Evolutionary conservation across 2,329 filamentous ascomycete genomes (phyloP).

Genomic region (Furcasterigmium furcatum): DNA sequence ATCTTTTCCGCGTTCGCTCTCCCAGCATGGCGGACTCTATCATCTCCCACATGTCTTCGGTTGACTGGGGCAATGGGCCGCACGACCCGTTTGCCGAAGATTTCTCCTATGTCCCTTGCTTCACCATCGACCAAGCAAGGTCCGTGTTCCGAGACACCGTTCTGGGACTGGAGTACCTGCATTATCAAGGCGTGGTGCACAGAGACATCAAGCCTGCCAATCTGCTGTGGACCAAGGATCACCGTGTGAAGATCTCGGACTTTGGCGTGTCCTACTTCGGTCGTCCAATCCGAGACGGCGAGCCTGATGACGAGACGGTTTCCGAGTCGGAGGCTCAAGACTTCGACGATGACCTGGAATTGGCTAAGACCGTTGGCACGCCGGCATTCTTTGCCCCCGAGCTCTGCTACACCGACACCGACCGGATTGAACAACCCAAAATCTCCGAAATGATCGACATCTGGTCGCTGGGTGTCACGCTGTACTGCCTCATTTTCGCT

Average conservation of each 20-base stretch:
- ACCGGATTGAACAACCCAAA: conserved; percentile 61
- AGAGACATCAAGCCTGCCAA: conserved; percentile 89
- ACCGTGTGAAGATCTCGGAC: conserved; percentile 94
- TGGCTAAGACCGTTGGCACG: conserved; percentile 97
- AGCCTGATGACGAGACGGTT: conserved; percentile 69
- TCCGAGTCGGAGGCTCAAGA: conserved; percentile 82
- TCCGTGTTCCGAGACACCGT: conserved; percentile 90
- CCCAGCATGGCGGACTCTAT: conserved; percentile 80
- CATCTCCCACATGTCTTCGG: conserved; percentile 65
- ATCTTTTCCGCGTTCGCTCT: conserved; percentile 61
- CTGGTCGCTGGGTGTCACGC: conserved; percentile 93
- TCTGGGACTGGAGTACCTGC: conserved; percentile 87
- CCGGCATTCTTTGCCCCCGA: conserved; percentile 97
- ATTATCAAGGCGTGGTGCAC: conserved; percentile 82
- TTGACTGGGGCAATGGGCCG: conserved; percentile 53
- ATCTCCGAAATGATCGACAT: conserved; percentile 94
- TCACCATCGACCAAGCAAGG: conserved; percentile 80
- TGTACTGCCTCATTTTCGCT: conserved; percentile 93
- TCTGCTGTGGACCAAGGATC: conserved; percentile 78
- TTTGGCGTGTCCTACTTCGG: conserved; percentile 98
- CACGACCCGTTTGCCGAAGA: conserved; percentile 78
- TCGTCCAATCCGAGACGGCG: conserved; percentile 77
- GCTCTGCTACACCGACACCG: conserved; percentile 83
- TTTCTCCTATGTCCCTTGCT: conserved; percentile 88
- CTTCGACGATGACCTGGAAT: conserved; percentile 87